phyloP scores from a whole-genome alignment of 1,284 basidiomycete species.

The Pterula multifida region DNA sequence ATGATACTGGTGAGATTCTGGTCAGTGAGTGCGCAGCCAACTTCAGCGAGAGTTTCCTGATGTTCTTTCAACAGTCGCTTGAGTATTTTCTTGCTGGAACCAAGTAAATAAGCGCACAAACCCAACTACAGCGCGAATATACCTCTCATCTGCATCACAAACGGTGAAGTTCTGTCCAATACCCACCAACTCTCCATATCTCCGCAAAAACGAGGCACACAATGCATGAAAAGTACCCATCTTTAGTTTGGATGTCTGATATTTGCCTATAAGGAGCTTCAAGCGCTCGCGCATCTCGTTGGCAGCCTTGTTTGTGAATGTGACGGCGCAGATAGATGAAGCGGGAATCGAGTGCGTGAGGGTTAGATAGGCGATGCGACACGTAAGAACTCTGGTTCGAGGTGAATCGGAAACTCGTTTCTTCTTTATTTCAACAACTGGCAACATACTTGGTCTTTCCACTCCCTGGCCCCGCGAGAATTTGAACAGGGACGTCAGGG shows the following conservation, averaged over 20 bases:
- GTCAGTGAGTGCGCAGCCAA: slow-evolving; percentile 49
- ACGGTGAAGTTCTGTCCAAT: slow-evolving; percentile 73
- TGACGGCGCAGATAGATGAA: slow-evolving; percentile 65
- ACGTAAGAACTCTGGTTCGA: slow-evolving; percentile 55
- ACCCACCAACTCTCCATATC: slow-evolving; percentile 48
- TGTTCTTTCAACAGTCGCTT: slow-evolving; percentile 46
- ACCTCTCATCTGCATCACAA: slow-evolving; percentile 79
- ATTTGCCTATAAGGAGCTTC: slow-evolving; percentile 56
- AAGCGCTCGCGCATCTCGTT: slow-evolving; percentile 80
- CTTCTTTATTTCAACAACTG: slow-evolving; percentile 9
- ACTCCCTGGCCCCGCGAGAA: slow-evolving; percentile 78
- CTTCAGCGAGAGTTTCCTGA: slow-evolving; percentile 32
- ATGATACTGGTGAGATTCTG: slow-evolving; percentile 51
- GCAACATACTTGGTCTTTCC: slow-evolving; percentile 43
- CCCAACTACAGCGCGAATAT: too few species aligned
- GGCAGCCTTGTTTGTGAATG: slow-evolving; percentile 85
- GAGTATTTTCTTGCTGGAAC: slow-evolving; percentile 63
- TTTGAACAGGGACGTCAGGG: slow-evolving; percentile 59
- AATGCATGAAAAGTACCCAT: slow-evolving; percentile 81
- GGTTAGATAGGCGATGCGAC: slow-evolving; percentile 69
- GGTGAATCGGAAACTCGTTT: not conserved
- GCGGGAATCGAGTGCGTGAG: slow-evolving; percentile 43
- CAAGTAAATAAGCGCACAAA: too few species aligned
- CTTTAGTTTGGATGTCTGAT: slow-evolving; percentile 46
- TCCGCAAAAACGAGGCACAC: slow-evolving; percentile 63